Evolutionary conservation across 2,329 filamentous ascomycete genomes (phyloP), one percentile per base, ranked within the genome.

Genomic region (Clarireedia monteithiana): DNA sequence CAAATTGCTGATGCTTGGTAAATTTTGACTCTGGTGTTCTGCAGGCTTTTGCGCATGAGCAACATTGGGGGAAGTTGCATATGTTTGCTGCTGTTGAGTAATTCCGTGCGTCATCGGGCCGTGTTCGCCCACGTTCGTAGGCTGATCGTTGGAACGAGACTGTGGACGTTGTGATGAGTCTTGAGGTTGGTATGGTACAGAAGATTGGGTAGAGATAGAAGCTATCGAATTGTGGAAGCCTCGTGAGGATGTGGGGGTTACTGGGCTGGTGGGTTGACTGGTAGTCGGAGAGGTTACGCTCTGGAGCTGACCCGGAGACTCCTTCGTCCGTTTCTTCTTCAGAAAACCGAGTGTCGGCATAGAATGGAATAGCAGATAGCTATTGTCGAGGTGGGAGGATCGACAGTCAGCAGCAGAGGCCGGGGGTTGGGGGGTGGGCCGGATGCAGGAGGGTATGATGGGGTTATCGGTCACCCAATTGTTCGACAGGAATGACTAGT

Each of bases 251-350:
- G 78, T 78, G 58, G 82, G 79, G 59, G 83, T 84, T 66, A 83
- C 75, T 59, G 82, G 80, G 67, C 82, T 85, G 63, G 78, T 79
- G 64, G 82, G 79, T 71, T 86, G 80, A 69, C 80, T 86, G 63
- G 79, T 78, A 66, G 80, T 80, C 71, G 89, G 84, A 71, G 82
- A 79, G 70, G 85, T 82, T 70, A 79, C 73, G 72, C 84, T 80
- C 69, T 76, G 79, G 15, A 15, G 10, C 65, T 84, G 88, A 71
- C 78, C 80, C 68, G 76, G 77, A 68, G 84, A 88, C 78, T 96
- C 91, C 83, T 91, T 95, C 76, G 91, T 95, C 83, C 91, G 86
- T 82, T 95, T 96, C 83, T 96, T 97, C 83, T 96, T 96, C 72
- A 97, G 84, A 71, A 96, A 91, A 74, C 90, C 90, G 79, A 96